Base-by-base conservation (phyloP, 371 early-diverging fungal genomes). In the Chytridium lagenaria region DNA sequence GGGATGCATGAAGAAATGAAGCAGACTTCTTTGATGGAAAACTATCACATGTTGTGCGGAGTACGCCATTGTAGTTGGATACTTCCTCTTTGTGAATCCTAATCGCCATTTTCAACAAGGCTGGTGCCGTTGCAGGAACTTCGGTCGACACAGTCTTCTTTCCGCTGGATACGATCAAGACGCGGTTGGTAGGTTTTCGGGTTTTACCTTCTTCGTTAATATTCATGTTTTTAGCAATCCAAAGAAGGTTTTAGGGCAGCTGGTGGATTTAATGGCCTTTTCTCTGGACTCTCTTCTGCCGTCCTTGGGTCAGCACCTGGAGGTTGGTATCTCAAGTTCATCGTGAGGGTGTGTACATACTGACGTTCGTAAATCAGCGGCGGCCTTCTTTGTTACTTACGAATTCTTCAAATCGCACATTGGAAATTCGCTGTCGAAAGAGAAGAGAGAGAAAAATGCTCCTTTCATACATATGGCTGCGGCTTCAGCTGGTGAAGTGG, bases 251-350 rank as follows among this genome's bases (percentile, higher is more conserved):
- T 98, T 72, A 78, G 86, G 30, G 91, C 90, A 10, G 89, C 94
- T 30, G 98, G 98, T 52, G 97, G 97, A 26, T 94, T 97, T 84
- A 86, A 88, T 61, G 94, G 95, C 30, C 88, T 98, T 57, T 98
- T 96, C 78, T 88, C 91, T 37, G 98, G 98, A 1, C 82, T 98
- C 33, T 88, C 92, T 10, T 92, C 94, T n/a, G 96, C 95, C 3
- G 91, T 95, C 22, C 85, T 95, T 76, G 98, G 97, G 19, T 95
- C 95, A 40, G 95, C 97, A 5, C 98, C 98, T 1, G 90, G 90
- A 77, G 94, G 94, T 93, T n/a, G n/a, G n/a, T n/a, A 85, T 67
- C 63, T 34, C 36, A 10, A 34, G n/a, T 67, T 33, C 31, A 51
- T 38, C 59, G 10, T 22, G 31, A 22, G 59, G 36, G 26, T 7